Evolutionary conservation across 2,329 filamentous ascomycete species (phyloP), one percentile per base, ranked within the genome.

Genomic region (Aspergillus unguis): DNA sequence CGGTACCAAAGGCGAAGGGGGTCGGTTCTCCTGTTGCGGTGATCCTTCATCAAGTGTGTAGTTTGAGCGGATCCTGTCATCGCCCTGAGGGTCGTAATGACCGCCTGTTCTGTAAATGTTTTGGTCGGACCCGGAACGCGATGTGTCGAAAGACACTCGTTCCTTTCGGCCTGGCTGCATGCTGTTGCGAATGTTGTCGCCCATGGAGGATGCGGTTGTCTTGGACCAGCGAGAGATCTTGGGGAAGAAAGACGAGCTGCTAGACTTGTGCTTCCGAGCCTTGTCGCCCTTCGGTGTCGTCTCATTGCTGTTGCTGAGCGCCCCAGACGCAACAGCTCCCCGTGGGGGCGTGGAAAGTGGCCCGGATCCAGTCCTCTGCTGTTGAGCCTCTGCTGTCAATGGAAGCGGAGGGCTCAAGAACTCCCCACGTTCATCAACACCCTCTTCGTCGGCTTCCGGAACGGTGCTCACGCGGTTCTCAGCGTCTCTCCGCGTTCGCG

Each of bases 151-250:
- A 73, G 84, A 70, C 71, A 85, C 73, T 76, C 86, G 70, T 78
- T 85, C 73, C 76, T 85, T 74, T 44, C 79, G 78, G 41, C 77
- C 79, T 28, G 68, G 65, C 50, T 76, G 74, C 42, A 71, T 70
- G 62, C 84, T 89, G 63, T 82, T 84, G 37, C 87, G 84, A 69
- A 92, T 87, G 37, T 86, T 87, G 61, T 87, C 87, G 41, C 89
- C 86, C 40, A 91, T 85, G 55, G 90, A 95, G 0, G 91, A 96
- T 3, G 92, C 83, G 0, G 94, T 99, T 2, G 92, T 97, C 74
- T 95, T 94, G 0, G 92, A 97, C 94, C 94, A 99, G 40, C 94
- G 84, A 5, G 94, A 97, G 57, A 96, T 92, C 76, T 95, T 96
- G 26, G 92, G 91, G 56, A 95, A 88, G 78, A 85, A 79, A 0